These are phyloP conservation scores for Biscogniauxia marginata DNA, from an alignment of 2,329 filamentous ascomycete species.

Conservation along the genomic window DNA sequence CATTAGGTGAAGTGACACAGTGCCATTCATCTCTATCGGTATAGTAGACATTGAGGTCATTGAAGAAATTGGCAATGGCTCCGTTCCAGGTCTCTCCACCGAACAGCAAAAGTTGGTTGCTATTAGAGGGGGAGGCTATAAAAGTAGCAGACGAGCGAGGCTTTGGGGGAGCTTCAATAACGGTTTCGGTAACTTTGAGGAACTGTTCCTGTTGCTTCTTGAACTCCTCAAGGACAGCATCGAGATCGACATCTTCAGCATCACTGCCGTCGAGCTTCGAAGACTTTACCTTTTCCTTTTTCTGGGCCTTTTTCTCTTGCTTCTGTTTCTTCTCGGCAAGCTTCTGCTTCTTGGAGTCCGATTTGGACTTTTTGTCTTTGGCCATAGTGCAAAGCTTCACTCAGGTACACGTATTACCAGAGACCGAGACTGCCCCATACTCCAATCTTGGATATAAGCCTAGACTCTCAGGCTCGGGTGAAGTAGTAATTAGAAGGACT, in stretches of 20 bases:
- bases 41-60: conserved; percentile 68
- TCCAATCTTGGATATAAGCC: background rate
- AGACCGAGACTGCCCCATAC: too few species aligned
- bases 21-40: conserved; percentile 89
- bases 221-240: conserved; percentile 90
- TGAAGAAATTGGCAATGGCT: conserved; percentile 71
- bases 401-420: background rate
- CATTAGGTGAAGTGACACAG: conserved; percentile 85
- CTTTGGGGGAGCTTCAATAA: conserved; percentile 68
- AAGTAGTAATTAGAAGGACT: background rate
- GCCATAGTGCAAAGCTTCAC: conserved; percentile 36
- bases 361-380: conserved; percentile 45
- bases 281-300: conserved; percentile 71
- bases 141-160: conserved; percentile 78
- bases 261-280: conserved; percentile 79
- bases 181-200: conserved; percentile 84
- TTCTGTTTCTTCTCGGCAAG: conserved; percentile 68
- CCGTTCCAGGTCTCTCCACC: conserved; percentile 97
- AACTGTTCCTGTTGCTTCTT: conserved; percentile 91
- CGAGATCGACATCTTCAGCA: conserved; percentile 87
- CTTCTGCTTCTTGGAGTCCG: conserved; percentile 45
- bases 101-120: conserved; percentile 85
- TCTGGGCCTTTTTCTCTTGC: conserved; percentile 86
- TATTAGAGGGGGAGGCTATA: conserved; percentile 80
- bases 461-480: background rate